phyloP scores from a whole-genome alignment of 2,329 filamentous ascomycete genomes.

The Clarireedia monteithiana region DNA sequence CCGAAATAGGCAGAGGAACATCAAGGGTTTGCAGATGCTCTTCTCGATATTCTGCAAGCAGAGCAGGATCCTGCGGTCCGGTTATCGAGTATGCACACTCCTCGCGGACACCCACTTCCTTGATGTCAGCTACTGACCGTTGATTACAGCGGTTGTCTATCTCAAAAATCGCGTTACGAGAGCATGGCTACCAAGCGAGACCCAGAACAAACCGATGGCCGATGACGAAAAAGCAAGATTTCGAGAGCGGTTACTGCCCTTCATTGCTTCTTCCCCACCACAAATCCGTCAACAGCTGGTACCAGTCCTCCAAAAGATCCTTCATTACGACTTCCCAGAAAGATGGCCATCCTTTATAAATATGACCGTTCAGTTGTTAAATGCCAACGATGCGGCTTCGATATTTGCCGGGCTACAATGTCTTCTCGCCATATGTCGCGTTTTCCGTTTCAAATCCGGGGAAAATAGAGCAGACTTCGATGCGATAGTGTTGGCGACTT shows the following conservation, averaged over 20 bases:
- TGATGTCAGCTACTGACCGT: slow-evolving; percentile 26
- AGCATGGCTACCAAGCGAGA: slow-evolving; percentile 75
- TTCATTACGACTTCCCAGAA: slow-evolving; percentile 90
- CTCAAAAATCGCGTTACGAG: slow-evolving; percentile 95
- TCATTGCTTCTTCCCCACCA: slow-evolving; percentile 72
- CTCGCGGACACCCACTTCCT: slow-evolving; percentile 20
- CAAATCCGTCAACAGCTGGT: slow-evolving; percentile 88
- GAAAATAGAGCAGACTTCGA: slow-evolving; percentile 84
- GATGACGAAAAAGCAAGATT: slow-evolving; percentile 86
- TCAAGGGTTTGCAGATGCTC: slow-evolving; percentile 80
- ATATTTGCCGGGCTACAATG: slow-evolving; percentile 94
- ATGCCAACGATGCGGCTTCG: slow-evolving; percentile 75
- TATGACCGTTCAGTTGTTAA: slow-evolving; percentile 81
- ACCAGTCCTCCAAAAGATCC: slow-evolving; percentile 88
- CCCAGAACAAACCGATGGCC: slow-evolving; percentile 60
- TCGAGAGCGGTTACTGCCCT: slow-evolving; percentile 79
- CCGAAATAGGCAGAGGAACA: slow-evolving; percentile 71
- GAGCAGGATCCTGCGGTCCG: slow-evolving; percentile 82
- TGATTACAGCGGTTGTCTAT: slow-evolving; percentile 75
- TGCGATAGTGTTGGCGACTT: slow-evolving; percentile 85
- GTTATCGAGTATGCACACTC: slow-evolving; percentile 66
- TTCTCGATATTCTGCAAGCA: slow-evolving; percentile 81
- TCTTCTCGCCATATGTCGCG: slow-evolving; percentile 85
- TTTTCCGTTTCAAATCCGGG: slow-evolving; percentile 84
- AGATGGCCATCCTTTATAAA: slow-evolving; percentile 94